phyloP scores from a whole-genome alignment of 305 asterid species.

The Lippia alba region DNA sequence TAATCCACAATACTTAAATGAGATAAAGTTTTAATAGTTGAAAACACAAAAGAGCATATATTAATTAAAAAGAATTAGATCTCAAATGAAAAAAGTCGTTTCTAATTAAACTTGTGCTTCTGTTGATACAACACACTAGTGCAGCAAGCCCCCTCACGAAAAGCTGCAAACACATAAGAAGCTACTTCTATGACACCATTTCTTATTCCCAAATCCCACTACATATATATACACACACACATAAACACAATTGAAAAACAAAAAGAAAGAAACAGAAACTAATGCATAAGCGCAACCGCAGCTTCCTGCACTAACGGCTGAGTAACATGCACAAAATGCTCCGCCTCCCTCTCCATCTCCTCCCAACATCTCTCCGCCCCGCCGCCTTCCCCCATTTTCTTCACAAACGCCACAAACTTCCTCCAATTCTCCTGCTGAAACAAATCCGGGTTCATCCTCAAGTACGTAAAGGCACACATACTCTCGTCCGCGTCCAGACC shows the following conservation, averaged over 20 bases:
- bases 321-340: slow-evolving; percentile 80
- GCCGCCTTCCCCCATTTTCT: slow-evolving; percentile 89
- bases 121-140: no score
- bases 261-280: slow-evolving; percentile 8
- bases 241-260: no score
- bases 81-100: no score
- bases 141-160: no score
- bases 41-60: no score
- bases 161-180: not conserved
- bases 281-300: slow-evolving; percentile 74
- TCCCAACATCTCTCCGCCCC: slow-evolving; percentile 60
- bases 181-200: no score
- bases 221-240: no score
- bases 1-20: no score
- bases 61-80: no score
- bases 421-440: slow-evolving; percentile 89
- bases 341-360: slow-evolving; percentile 85
- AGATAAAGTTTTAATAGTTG: no score
- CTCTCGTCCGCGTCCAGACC: slow-evolving; percentile 42
- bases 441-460: slow-evolving; percentile 83
- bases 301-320: slow-evolving; percentile 86
- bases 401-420: slow-evolving; percentile 73
- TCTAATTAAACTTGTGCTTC: no score
- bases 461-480: slow-evolving; percentile 91
- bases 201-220: no score